phyloP scores from a whole-genome alignment of 139 green algal species.

The Volvox reticuliferus region DNA sequence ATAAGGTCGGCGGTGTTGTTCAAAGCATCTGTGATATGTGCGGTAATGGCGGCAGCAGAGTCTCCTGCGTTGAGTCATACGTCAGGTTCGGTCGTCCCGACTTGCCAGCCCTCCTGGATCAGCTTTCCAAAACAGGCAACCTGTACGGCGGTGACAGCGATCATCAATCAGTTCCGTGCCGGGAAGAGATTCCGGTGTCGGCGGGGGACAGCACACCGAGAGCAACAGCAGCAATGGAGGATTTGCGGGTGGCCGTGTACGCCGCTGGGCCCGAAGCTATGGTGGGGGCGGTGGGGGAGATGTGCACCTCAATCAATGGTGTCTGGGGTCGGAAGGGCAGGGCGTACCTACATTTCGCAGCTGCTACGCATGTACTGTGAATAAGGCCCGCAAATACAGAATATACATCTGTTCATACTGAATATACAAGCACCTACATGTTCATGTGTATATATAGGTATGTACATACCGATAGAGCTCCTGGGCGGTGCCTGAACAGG shows the following conservation, averaged over 20 bases:
- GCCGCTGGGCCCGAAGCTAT: neutral
- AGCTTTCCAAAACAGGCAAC: neutral
- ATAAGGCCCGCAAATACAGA: neutral
- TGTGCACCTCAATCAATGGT: neutral
- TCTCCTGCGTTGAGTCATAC: neutral
- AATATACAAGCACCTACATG: too few relatives aligned
- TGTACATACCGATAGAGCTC: neutral
- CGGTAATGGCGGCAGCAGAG: too few relatives aligned
- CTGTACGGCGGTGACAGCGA: neutral
- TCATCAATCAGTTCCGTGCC: neutral
- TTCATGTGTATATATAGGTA: neutral
- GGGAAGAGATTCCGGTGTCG: neutral
- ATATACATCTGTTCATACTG: neutral
- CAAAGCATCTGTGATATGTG: too few relatives aligned
- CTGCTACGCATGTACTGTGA: neutral
- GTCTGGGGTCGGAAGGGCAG: neutral
- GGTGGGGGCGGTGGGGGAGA: neutral
- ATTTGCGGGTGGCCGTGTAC: neutral
- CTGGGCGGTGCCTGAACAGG: too few relatives aligned
- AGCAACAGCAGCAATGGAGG: neutral
- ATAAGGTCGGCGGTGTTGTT: too few relatives aligned
- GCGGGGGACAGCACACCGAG: too few relatives aligned
- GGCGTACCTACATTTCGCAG: neutral
- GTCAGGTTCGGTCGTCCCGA: neutral
- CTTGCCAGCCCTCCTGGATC: neutral